Conservation (phyloP, 208 protist genomes). For the Acanthamoeba lenticulata region DNA sequence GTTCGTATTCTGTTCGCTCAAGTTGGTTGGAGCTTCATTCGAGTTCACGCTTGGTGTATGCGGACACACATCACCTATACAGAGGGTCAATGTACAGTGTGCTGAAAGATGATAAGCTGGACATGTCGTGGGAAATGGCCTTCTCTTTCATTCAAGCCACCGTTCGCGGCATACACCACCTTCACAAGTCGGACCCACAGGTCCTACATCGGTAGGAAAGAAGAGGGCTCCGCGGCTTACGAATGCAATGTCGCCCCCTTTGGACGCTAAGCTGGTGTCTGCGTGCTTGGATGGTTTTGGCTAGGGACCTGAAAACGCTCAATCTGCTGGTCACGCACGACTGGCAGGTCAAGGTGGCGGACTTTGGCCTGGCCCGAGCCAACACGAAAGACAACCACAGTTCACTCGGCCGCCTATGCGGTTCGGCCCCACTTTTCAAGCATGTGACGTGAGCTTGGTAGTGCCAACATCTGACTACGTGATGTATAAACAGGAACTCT, state of each 20-base stretch:
- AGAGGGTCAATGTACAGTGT: neutral
- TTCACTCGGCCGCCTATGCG: neutral
- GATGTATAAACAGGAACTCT: neutral
- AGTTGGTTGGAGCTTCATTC: neutral
- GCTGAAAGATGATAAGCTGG: neutral
- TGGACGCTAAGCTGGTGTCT: too few species aligned
- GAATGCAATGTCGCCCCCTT: too few species aligned
- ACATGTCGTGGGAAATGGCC: conserved; percentile 32
- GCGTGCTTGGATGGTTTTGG: too few species aligned
- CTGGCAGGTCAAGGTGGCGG: conserved; percentile 63
- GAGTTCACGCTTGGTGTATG: neutral
- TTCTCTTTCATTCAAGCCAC: conserved; percentile 20
- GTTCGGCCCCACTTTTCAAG: neutral
- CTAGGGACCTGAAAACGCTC: conserved; percentile 4
- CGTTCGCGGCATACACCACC: conserved; percentile 3
- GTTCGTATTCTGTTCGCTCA: neutral
- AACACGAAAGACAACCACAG: conserved; percentile 37
- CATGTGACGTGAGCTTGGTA: neutral
- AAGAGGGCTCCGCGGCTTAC: too few species aligned
- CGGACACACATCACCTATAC: neutral
- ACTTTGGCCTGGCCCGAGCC: conserved; percentile 11
- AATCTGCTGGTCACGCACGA: conserved; percentile 47
- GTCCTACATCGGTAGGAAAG: neutral
- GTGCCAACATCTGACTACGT: neutral
- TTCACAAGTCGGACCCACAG: neutral